These are phyloP conservation scores for Diaporthe velutina DNA, from an alignment of 2,329 filamentous ascomycete species.

Conservation along the genomic window DNA sequence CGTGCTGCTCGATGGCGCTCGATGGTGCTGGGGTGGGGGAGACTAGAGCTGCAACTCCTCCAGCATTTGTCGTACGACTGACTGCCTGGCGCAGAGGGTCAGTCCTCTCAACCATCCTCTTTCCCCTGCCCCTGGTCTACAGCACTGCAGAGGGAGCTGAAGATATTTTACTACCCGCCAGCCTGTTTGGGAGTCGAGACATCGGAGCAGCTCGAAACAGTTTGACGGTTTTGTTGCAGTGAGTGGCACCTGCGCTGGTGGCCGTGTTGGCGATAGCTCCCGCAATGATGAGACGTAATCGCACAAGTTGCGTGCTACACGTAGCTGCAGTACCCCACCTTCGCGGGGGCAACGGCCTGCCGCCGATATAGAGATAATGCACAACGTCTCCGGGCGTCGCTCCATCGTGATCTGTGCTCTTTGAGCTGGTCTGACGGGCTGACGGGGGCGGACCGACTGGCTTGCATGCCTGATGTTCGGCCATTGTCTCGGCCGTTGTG, in stretches of 20 bases:
- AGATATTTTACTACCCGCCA: not conserved
- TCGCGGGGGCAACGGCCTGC: not conserved
- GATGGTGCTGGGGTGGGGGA: not conserved
- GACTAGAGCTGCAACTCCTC: slow-evolving; percentile 16
- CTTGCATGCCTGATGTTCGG: not conserved
- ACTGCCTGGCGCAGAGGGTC: not conserved
- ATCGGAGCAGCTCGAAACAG: slow-evolving; percentile 18
- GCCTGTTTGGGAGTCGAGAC: not conserved
- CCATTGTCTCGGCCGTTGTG: slow-evolving; percentile 3
- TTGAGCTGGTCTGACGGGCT: not conserved
- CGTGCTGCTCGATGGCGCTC: slow-evolving; percentile 1
- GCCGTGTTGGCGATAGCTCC: not conserved
- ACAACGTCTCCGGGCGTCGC: not conserved
- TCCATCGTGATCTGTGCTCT: slow-evolving; percentile 22
- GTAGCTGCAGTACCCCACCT: slow-evolving; percentile 15
- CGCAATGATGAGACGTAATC: slow-evolving; percentile 13
- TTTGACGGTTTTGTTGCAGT: not conserved
- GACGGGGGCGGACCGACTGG: not conserved
- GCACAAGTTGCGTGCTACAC: slow-evolving; percentile 20
- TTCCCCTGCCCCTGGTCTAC: not conserved
- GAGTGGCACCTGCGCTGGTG: not conserved
- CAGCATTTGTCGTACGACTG: slow-evolving; percentile 23
- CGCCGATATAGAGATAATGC: slow-evolving; percentile 2
- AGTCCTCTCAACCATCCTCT: not conserved
- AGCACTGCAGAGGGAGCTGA: not conserved